Base-by-base conservation (phyloP, 2,329 filamentous ascomycete genomes). In the Geosmithia putterillii region DNA sequence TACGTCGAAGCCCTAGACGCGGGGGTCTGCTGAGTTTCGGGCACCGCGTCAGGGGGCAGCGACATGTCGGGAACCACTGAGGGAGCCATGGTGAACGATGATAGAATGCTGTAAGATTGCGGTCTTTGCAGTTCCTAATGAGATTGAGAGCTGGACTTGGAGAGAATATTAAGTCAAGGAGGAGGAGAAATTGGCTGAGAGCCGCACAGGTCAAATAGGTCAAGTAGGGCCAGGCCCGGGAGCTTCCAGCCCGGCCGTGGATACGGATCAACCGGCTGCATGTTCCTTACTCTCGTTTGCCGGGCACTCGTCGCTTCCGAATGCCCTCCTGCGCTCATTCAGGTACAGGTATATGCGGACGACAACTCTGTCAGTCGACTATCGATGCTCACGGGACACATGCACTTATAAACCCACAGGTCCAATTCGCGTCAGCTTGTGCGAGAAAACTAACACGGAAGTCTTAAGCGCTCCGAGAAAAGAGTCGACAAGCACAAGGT, bases 1-100 rank as follows among this genome's bases (percentile, higher is more conserved):
- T 47, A 47, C 7, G 52, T 54, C 4, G 56, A 42, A 9, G 51
- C 42, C 36, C 48, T 52, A 44, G 52, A 54, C 36, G 60, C 49
- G 6, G 60, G 55, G 9, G 59, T 57, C 39, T 58, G 53, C 28
- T 48, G 52, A 1, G 56, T 55, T 40, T 61, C 56, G 8, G 60
- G 57, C 32, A 56, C 48, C 15, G 46, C 47, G 23, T 52, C 45
- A 20, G 50, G n/a, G 18, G 51, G 56, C 28, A 59, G 51, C 39
- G 57, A 53, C 41, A 56, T 51, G 40, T 58, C 56, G 46, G 50
- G 52, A 20, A 58, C 48, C 43, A 58, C 50, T 47, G 52, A 49
- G 32, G 56, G 52, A 43, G 53, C 46, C 54, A 57, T 57, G 41
- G 17, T 46, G 18, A 39, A n/a, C n/a, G n/a, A n/a, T n/a, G n/a